Base-by-base conservation (phyloP, 2,329 filamentous ascomycete genomes). In the Ascochyta koolunga region DNA sequence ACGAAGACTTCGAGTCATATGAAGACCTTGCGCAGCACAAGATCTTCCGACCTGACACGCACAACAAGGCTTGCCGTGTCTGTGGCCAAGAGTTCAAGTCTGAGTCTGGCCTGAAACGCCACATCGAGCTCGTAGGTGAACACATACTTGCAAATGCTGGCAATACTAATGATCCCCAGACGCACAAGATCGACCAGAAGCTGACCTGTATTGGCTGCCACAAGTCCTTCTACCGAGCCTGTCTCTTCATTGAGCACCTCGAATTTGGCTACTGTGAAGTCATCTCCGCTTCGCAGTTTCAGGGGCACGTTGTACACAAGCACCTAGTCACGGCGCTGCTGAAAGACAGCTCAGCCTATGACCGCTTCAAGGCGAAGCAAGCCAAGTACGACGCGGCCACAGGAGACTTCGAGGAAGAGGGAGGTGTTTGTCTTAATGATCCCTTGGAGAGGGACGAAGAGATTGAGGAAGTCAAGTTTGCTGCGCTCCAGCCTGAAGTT, bases 21-120 rank as follows among this genome's bases (percentile, higher is more conserved):
- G 77, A 79, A 29, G 70, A 73, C 3, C 66, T 79, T 2, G 71
- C 79, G 7, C 64, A 76, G n/a, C 82, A 85, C 69, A 83, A 82
- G 61, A 66, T 68, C 10, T 62, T 58, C 37, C 54, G 60, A 7
- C 71, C 72, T 1, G 61, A 69, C 45, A 65, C 73, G 2, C 77
- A 75, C 25, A 80, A 83, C 56, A 79, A 82, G 39, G 78, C 78
- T 44, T 87, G 85, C 65, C 80, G 82, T 11, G 75, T 84, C 36
- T 87, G 85, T 47, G 82, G 80, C 11, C 66, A 78, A 8, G 83
- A 86, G 36, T 86, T 85, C 70, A 79, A 79, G 56, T 83, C 78
- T 24, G 73, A 78, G 2, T 77, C 76, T 19, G 84, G 83, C 1
- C 74, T 82, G 10, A 78, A 80, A 47, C 63, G 63, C 18, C 85